These are phyloP conservation scores for Vishniacozyma victoriae DNA, from an alignment of 768 basidiomycete species.

Conservation along the genomic window DNA sequence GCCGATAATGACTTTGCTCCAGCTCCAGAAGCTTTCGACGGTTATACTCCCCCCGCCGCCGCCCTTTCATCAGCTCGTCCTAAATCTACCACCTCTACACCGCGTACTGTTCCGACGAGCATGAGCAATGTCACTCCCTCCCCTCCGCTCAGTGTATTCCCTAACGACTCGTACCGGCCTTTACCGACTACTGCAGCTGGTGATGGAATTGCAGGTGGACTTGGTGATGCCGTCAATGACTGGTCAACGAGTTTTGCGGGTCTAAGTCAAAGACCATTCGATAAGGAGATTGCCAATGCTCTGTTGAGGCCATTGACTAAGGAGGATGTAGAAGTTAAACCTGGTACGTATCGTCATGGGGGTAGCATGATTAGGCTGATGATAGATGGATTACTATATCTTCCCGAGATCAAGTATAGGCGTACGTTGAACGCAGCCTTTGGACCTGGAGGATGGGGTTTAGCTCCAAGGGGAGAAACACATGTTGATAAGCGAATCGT, in stretches of 20 bases:
- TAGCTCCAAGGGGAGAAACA: constrained; percentile 87
- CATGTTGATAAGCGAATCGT: constrained; percentile 82
- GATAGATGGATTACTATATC: constrained; percentile 83
- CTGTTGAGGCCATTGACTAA: constrained; percentile 70
- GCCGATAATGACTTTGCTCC: no score
- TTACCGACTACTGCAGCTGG: constrained; percentile 4
- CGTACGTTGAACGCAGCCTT: constrained; percentile 87
- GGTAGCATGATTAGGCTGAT: not conserved
- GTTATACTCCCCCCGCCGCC: no score
- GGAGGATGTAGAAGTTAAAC: constrained; percentile 84
- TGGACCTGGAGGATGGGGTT: constrained; percentile 94
- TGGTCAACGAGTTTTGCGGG: constrained; percentile 88
- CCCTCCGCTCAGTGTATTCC: constrained; percentile 16
- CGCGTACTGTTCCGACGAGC: not conserved
- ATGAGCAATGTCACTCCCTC: constrained; percentile 6
- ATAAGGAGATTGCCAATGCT: constrained; percentile 64
- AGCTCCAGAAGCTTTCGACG: no score
- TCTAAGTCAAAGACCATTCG: constrained; percentile 68
- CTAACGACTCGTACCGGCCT: constrained; percentile 8
- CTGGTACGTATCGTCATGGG: constrained; percentile 58
- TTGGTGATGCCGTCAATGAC: constrained; percentile 47
- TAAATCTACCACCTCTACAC: no score
- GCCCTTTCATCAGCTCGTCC: no score
- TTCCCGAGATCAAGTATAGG: constrained; percentile 95
- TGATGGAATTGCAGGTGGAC: not conserved